Base-by-base conservation (phyloP, 2,329 filamentous ascomycete genomes). In the Colletotrichum orchidophilum region DNA sequence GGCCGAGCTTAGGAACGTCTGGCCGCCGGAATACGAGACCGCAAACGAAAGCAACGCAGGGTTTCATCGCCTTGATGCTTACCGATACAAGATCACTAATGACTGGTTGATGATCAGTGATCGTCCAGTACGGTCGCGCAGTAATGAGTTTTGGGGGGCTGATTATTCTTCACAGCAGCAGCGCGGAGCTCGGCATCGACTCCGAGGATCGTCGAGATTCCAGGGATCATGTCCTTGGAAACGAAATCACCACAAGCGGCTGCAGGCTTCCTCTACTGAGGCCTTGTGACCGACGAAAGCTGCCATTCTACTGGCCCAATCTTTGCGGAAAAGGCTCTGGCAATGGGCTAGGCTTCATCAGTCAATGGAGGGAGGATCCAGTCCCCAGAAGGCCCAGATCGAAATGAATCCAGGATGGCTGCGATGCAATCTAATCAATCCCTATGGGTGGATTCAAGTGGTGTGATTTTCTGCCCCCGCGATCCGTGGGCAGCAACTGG, bases 371-470 rank as follows among this genome's bases (percentile, higher is more conserved):
- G 26, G 8, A 46, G 39, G 39, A 46, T 21, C 8, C 18, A 8
- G 5, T n/a, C 26, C 21, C 52, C 50, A 27, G 35, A 27, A 13
- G 58, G 31, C 24, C 42, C 52, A 58, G 64, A 67, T 68, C 68
- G 58, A 68, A 57, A 42, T 68, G 46, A 6, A 12, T 35, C 8
- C 42, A 33, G 29, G 49, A 53, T 52, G 68, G 68, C 58, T 71
- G 64, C 68, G 58, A 59, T 39, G 64, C 64, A 71, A 71, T 71
- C 53, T 71, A 68, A 54, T 59, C 64, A 71, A 68, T 53, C 42
- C 58, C 52, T 29, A 53, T 12, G 24, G 35, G 52, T 35, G 33
- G 35, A 26, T 61, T 35, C 13, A 39, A 62, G 52, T 71, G 68
- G 64, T 71, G 52, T 71, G 52, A 63, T 58, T 68, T 61, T 57